Conservation (phyloP, 1,284 basidiomycete species). For the Anthracocystis panici-leucophaei region DNA sequence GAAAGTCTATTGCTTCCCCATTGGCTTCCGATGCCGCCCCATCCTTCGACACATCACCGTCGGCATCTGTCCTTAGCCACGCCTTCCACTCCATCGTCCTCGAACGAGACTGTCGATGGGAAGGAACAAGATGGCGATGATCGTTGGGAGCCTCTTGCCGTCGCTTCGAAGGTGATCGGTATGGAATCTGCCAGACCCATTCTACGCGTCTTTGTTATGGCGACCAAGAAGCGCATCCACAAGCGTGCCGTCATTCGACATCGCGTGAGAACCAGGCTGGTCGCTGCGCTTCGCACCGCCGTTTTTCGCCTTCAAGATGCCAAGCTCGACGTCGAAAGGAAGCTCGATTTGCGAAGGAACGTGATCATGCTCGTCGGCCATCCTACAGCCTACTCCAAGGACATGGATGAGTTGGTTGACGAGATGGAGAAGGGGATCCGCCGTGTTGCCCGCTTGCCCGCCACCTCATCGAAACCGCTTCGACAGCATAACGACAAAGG, state of each 20-base stretch:
- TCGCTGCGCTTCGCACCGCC: slow-evolving; percentile 43
- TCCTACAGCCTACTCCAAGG: slow-evolving; percentile 12
- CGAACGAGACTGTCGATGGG: neutral
- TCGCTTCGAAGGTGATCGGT: neutral
- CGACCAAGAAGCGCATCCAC: slow-evolving; percentile 58
- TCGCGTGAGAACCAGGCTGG: slow-evolving; percentile 42
- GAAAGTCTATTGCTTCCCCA: slow-evolving; percentile 14
- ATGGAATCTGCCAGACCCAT: slow-evolving; percentile 12
- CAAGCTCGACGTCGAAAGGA: neutral
- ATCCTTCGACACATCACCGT: slow-evolving; percentile 35
- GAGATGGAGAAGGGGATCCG: slow-evolving; percentile 19
- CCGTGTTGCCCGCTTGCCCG: neutral
- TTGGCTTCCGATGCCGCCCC: slow-evolving; percentile 32
- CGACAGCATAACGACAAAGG: neutral
- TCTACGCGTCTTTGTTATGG: slow-evolving; percentile 39
- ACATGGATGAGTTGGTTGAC: slow-evolving; percentile 20
- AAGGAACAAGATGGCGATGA: neutral
- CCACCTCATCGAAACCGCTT: neutral
- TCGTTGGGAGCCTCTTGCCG: slow-evolving; percentile 22
- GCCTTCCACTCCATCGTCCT: neutral
- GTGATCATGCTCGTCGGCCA: slow-evolving; percentile 29
- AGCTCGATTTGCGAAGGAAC: slow-evolving; percentile 13
- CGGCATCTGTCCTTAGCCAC: slow-evolving; percentile 22
- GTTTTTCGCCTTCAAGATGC: slow-evolving; percentile 9
- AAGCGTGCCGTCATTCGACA: slow-evolving; percentile 59